Percentiles rank a stretch among this genome's conserved stretches.
These are phyloP conservation scores for Annulohypoxylon maeteangense DNA, from an alignment of 495 filamentous ascomycete species.

Conservation along the genomic window DNA sequence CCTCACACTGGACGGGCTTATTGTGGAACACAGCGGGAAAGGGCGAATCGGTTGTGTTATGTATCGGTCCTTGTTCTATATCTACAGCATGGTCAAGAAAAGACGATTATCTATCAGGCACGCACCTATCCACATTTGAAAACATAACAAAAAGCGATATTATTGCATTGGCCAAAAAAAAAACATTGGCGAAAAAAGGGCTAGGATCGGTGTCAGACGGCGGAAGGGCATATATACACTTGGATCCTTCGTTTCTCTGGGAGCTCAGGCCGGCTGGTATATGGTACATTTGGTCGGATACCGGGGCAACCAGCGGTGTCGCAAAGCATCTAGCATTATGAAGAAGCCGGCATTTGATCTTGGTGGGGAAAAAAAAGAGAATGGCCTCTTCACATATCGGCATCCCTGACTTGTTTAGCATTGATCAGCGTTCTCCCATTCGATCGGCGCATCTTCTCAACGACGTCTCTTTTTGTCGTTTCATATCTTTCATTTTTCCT, in stretches of 20 bases:
- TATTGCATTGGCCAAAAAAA: conserved; percentile 37
- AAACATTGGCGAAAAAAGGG: conserved; percentile 32
- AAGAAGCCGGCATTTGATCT: conserved; percentile 39
- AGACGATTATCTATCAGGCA: conserved; percentile 26
- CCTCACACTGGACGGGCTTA: conserved; percentile 12
- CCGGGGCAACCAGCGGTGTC: conserved; percentile 38
- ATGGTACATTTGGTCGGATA: conserved; percentile 43
- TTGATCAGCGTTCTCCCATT: conserved; percentile 43
- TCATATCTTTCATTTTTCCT: conserved; percentile 4
- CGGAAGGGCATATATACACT: conserved; percentile 37
- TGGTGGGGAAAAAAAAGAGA: conserved; percentile 20
- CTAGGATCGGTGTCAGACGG: conserved; percentile 28
- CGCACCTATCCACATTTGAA: conserved; percentile 21
- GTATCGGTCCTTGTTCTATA: conserved; percentile 36
- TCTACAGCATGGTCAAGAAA: conserved; percentile 41
- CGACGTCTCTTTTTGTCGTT: conserved; percentile 21
- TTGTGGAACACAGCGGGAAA: conserved; percentile 17
- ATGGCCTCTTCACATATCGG: conserved; percentile 31
- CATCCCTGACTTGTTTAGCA: conserved; percentile 46
- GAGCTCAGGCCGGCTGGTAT: conserved; percentile 41
- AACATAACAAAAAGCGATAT: conserved; percentile 39
- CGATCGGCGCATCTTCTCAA: conserved; percentile 38
- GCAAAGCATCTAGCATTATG: conserved; percentile 42
- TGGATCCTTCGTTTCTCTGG: conserved; percentile 41
- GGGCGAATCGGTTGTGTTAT: conserved; percentile 35